Percentiles rank a stretch among this genome's conserved stretches.
Evolutionary conservation across 345 rosid species (phyloP).

Genomic region (Citrus reticulata): DNA sequence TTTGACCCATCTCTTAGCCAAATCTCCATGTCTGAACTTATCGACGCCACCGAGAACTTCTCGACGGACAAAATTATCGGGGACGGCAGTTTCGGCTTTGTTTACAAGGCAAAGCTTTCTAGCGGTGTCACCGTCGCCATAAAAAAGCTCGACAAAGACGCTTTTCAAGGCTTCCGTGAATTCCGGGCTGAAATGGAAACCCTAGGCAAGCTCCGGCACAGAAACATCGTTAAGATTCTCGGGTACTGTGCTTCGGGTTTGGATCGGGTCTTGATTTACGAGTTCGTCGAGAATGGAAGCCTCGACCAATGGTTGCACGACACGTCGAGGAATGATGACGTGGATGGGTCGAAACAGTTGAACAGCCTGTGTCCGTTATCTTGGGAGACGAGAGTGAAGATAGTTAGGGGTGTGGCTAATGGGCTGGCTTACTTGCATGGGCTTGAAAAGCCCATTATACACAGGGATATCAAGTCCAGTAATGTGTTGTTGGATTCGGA

Average conservation of each 20-base stretch:
- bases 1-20: conserved; percentile 55
- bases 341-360: neutral
- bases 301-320: conserved; percentile 83
- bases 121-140: conserved; percentile 65
- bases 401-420: conserved; percentile 54
- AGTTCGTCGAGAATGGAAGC: conserved; percentile 67
- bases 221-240: conserved; percentile 64
- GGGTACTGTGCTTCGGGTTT: conserved; percentile 69
- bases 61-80: conserved; percentile 68
- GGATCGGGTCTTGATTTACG: conserved; percentile 73
- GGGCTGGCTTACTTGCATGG: conserved; percentile 74
- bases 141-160: conserved; percentile 75
- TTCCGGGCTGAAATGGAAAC: conserved; percentile 93
- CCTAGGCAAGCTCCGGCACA: conserved; percentile 53
- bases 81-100: conserved; percentile 89
- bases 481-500: conserved; percentile 59
- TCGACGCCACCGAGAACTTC: conserved; percentile 58
- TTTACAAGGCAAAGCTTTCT: conserved; percentile 59
- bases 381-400: conserved; percentile 55
- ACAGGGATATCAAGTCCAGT: conserved; percentile 84
- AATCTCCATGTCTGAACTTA: conserved; percentile 70
- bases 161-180: conserved; percentile 86
- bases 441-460: conserved; percentile 63
- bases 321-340: conserved; percentile 16
- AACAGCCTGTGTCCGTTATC: conserved; percentile 24